A percentile compares a stretch with the other conserved stretches of the same genome.
Conservation (phyloP, 108 stramenopile genomes). For the Licmophora abbreviata region DNA sequence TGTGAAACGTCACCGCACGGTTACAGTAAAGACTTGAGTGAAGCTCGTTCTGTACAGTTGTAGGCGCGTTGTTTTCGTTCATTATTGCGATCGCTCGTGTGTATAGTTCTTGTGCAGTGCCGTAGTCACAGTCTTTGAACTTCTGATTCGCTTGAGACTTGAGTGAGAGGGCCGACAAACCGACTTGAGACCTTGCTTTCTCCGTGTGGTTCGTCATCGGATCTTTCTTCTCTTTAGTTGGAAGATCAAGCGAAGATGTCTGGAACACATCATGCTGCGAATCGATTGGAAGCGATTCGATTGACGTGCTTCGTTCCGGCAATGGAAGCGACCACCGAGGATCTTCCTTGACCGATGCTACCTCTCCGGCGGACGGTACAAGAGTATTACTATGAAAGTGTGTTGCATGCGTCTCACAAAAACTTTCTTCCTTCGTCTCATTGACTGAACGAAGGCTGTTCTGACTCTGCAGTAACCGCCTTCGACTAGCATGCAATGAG, state of each 20-base stretch:
- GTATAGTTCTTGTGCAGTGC: conserved; percentile 28
- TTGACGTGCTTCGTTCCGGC: neutral
- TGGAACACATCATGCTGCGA: too few relatives aligned
- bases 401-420: neutral
- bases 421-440: too few relatives aligned
- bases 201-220: neutral
- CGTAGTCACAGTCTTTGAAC: conserved; percentile 43
- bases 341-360: neutral
- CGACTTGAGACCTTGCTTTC: neutral
- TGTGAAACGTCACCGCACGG: conserved; percentile 39
- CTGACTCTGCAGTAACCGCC: neutral
- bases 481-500: too few relatives aligned
- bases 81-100: conserved; percentile 28
- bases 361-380: neutral
- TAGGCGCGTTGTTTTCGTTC: conserved; percentile 6
- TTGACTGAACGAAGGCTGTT: too few relatives aligned
- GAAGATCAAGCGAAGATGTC: too few relatives aligned
- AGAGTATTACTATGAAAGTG: too few relatives aligned
- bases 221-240: too few relatives aligned
- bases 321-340: neutral
- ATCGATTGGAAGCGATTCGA: neutral
- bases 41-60: conserved; percentile 17
- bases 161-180: conserved; percentile 24
- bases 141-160: conserved; percentile 49
- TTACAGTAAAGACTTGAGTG: conserved; percentile 34